These are phyloP conservation scores for Candida dendrica DNA, from an alignment of 805 yeast species.

Conservation along the genomic window DNA sequence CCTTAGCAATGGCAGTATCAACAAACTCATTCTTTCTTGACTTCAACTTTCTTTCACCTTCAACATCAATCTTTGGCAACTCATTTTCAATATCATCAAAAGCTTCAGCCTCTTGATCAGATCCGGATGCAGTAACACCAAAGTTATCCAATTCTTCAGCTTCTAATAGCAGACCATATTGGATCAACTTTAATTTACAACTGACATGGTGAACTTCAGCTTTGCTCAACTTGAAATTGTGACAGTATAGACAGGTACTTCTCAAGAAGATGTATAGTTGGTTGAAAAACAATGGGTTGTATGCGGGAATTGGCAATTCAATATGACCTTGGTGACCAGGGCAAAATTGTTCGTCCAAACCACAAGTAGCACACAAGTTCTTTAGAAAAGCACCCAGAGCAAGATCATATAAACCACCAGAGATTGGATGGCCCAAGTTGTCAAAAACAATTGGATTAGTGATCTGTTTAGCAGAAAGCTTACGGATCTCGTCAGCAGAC, in stretches of 20 bases:
- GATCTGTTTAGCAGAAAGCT: slow-evolving; percentile 89
- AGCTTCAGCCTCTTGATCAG: slow-evolving; percentile 44
- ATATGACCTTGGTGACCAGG: slow-evolving; percentile 99
- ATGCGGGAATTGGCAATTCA: slow-evolving; percentile 91
- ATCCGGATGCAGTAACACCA: slow-evolving; percentile 25
- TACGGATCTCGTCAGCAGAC: slow-evolving; percentile 73
- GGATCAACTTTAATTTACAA: slow-evolving; percentile 75
- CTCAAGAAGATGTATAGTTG: slow-evolving; percentile 83
- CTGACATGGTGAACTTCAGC: slow-evolving; percentile 68
- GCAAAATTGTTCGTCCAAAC: slow-evolving; percentile 87
- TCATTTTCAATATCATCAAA: slow-evolving; percentile 34
- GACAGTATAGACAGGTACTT: slow-evolving; percentile 85
- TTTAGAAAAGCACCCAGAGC: slow-evolving; percentile 91
- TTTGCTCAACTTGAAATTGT: slow-evolving; percentile 64
- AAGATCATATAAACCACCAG: slow-evolving; percentile 89
- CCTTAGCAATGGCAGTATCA: slow-evolving; percentile 59
- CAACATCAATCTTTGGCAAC: slow-evolving; percentile 25
- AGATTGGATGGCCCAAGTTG: slow-evolving; percentile 90
- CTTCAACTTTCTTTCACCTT: slow-evolving; percentile 39
- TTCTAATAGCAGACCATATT: slow-evolving; percentile 83
- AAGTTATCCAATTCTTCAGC: slow-evolving; percentile 66
- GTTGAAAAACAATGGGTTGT: slow-evolving; percentile 89
- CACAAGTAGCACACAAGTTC: slow-evolving; percentile 89
- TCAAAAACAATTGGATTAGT: slow-evolving; percentile 95
- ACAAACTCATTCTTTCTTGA: slow-evolving; percentile 65